phyloP scores from a whole-genome alignment of 1,139 yeast species.

The Yueomyces sp. region DNA sequence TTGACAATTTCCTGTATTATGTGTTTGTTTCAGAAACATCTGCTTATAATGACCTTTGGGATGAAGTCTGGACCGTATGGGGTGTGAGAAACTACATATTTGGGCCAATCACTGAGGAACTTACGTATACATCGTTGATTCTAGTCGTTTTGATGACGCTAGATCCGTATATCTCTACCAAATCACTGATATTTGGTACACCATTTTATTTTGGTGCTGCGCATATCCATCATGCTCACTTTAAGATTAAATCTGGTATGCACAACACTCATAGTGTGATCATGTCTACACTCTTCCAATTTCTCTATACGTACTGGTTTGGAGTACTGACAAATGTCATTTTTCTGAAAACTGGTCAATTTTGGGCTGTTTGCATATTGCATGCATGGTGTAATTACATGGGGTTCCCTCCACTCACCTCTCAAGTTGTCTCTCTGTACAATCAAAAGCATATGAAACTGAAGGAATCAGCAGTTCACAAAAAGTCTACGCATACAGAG shows the following conservation, averaged over 20 bases:
- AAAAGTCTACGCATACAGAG: no score
- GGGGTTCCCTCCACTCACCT: slow-evolving; percentile 48
- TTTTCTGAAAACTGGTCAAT: slow-evolving; percentile 37
- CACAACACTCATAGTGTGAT: slow-evolving; percentile 26
- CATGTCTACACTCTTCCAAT: slow-evolving; percentile 41
- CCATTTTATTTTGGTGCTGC: slow-evolving; percentile 85
- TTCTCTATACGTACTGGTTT: slow-evolving; percentile 63
- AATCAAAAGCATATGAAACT: no score
- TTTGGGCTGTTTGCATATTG: slow-evolving; percentile 52
- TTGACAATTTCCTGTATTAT: slow-evolving; percentile 26
- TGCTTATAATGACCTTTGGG: slow-evolving; percentile 12
- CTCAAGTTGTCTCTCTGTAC: background rate
- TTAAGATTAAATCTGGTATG: slow-evolving; percentile 28
- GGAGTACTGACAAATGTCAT: slow-evolving; percentile 63
- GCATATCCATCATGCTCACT: slow-evolving; percentile 76
- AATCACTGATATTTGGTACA: slow-evolving; percentile 30
- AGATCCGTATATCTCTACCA: slow-evolving; percentile 12
- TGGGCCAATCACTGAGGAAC: slow-evolving; percentile 85
- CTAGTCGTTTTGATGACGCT: slow-evolving; percentile 29
- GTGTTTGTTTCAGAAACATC: slow-evolving; percentile 15
- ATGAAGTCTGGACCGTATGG: slow-evolving; percentile 28
- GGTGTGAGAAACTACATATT: slow-evolving; percentile 56
- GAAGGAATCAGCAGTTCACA: no score
- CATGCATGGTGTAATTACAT: slow-evolving; percentile 69
- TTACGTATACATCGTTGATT: slow-evolving; percentile 49